Evolutionary conservation across 139 green algal species (phyloP).

Genomic region (Micractinium sp.): DNA sequence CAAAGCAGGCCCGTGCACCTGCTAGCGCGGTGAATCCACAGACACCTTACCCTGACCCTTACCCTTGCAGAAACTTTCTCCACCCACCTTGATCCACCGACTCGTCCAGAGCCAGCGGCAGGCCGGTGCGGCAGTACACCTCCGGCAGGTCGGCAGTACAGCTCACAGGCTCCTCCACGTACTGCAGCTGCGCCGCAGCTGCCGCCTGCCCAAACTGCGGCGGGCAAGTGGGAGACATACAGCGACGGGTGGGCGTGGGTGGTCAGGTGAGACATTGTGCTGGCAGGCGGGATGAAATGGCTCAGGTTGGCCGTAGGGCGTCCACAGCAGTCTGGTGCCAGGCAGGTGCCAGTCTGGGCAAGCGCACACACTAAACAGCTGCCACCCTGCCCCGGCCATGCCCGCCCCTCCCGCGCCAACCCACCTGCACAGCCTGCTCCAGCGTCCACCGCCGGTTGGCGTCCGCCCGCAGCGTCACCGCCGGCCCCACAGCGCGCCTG

Average conservation of each 20-base stretch:
- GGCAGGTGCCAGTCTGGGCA: too few relatives aligned
- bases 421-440: slow-evolving; percentile 64
- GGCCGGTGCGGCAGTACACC: slow-evolving; percentile 65
- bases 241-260: neutral
- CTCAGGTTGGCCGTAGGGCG: too few relatives aligned
- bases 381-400: neutral
- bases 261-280: neutral
- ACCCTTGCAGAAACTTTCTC: too few relatives aligned
- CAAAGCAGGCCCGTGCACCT: neutral
- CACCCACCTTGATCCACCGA: slow-evolving; percentile 75
- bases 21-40: neutral
- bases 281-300: neutral
- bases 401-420: neutral
- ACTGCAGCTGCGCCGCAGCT: slow-evolving; percentile 60
- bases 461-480: slow-evolving; percentile 81
- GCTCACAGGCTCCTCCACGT: slow-evolving; percentile 88
- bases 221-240: neutral
- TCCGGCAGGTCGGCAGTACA: slow-evolving; percentile 51
- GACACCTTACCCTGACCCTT: neutral
- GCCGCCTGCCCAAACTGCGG: slow-evolving; percentile 55
- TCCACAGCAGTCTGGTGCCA: too few relatives aligned
- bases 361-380: neutral
- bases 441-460: slow-evolving; percentile 91
- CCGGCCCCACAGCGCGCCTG: slow-evolving; percentile 59
- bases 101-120: slow-evolving; percentile 88